phyloP scores from a whole-genome alignment of 73 alveolate species.

The Symbiodinium natans region DNA sequence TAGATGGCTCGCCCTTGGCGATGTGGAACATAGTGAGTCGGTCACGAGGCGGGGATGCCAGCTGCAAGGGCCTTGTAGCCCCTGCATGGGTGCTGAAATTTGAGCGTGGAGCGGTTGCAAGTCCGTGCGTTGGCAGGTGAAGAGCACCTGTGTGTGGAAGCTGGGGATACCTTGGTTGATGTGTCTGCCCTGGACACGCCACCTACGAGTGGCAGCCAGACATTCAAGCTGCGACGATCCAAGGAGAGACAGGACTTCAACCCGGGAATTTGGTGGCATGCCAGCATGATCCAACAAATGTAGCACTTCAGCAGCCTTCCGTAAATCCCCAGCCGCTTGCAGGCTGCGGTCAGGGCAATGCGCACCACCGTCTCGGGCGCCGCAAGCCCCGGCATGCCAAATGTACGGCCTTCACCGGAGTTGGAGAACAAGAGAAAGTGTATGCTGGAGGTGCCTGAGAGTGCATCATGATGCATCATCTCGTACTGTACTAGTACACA shows the following conservation, averaged over 20 bases:
- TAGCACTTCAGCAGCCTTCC: no score
- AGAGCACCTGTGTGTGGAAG: conserved; percentile 69
- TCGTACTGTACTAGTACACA: no score
- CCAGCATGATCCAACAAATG: no score
- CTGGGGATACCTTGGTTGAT: conserved; percentile 33
- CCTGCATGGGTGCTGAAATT: no score
- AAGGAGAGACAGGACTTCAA: conserved; percentile 17
- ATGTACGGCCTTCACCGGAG: background rate
- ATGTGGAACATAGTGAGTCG: conserved; percentile 64
- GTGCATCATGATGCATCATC: no score
- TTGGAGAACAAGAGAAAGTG: background rate
- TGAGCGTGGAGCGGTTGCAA: no score
- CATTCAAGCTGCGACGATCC: conserved; percentile 56
- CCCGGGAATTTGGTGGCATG: background rate
- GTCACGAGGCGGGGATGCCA: conserved; percentile 17
- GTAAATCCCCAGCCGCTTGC: background rate
- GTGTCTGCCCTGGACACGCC: background rate
- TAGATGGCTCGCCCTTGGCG: conserved; percentile 40
- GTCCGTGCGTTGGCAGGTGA: background rate
- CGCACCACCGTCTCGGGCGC: background rate
- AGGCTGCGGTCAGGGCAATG: conserved; percentile 5
- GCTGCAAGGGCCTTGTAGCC: no score
- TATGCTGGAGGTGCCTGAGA: background rate
- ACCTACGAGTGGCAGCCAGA: background rate
- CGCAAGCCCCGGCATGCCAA: background rate